phyloP scores from a whole-genome alignment of 2,329 filamentous ascomycete genomes.

The Dothideomycetes sp. region DNA sequence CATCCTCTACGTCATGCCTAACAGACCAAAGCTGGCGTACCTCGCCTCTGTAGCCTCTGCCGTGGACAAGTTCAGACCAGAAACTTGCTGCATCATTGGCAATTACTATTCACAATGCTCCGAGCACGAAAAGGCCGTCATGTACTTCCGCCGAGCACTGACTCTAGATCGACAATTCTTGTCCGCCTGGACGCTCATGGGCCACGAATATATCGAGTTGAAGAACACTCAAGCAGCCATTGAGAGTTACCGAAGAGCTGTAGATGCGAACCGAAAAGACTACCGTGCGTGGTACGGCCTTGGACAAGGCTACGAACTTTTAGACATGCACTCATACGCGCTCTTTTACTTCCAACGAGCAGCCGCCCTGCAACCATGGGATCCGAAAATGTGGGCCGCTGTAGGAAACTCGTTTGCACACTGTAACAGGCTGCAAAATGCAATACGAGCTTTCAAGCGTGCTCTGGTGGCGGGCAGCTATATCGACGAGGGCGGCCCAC shows the following conservation, averaged over 20 bases:
- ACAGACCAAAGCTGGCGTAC: constrained; percentile 81
- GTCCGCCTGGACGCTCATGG: constrained; percentile 97
- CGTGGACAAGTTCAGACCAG: constrained; percentile 90
- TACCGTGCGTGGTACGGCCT: constrained; percentile 97
- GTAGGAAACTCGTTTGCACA: constrained; percentile 86
- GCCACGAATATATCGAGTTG: constrained; percentile 95
- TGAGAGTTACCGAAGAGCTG: constrained; percentile 87
- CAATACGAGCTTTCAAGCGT: constrained; percentile 89
- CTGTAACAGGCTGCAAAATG: constrained; percentile 76
- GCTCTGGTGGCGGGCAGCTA: constrained; percentile 81
- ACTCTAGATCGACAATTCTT: constrained; percentile 84
- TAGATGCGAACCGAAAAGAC: constrained; percentile 91
- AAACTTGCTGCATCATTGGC: constrained; percentile 92
- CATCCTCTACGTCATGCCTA: constrained; percentile 85
- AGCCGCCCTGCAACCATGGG: constrained; percentile 83
- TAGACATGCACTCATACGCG: constrained; percentile 96
- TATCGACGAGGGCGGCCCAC: constrained; percentile 55
- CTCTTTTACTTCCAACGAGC: constrained; percentile 97
- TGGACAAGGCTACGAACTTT: constrained; percentile 91
- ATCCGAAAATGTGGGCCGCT: constrained; percentile 98
- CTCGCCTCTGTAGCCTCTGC: constrained; percentile 81
- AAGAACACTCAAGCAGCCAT: constrained; percentile 98
- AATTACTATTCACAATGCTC: constrained; percentile 96
- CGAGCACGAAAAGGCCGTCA: constrained; percentile 93
- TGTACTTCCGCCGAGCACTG: constrained; percentile 89